Evolutionary conservation across 805 yeast genomes (phyloP), one percentile per base, ranked within the genome.

Genomic region (Sugiyamaella qingdaonensis): DNA sequence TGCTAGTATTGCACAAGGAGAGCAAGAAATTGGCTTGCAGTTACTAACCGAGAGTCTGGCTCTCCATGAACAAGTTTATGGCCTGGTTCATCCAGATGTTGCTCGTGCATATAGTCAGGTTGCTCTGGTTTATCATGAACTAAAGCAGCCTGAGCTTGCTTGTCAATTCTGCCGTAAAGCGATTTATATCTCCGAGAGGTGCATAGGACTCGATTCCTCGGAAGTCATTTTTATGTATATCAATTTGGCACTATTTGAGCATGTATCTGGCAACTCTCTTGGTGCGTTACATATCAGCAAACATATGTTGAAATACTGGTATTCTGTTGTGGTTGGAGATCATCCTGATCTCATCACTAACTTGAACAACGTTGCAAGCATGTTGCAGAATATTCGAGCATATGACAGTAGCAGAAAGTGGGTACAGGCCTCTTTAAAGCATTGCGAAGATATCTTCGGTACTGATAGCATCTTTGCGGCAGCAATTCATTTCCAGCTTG

Each of bases 21-120:
- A 63, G 24, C 59, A 58, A 39, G 80, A 79, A 7, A 72, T 80
- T 27, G 95, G 91, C 10, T 65, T 84, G 54, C 75, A 79, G 33
- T 76, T 87, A 50, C 71, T 91, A 59, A 70, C 76, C 31, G 96
- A 92, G 67, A 76, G 94, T 29, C 72, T 88, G 34, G 71, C 85
- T 8, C 76, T 89, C 51, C 81, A 81, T 58, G 96, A 90, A 67
- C 96, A 89, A 65, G 81, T 88, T 31, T 87, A 87, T 61, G 97
- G 98, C 31, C 67, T 77, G 27, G 78, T 92, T 31, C 94, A 91
- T 63, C 78, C 85, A 8, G 89, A 85, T 60, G 86, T 91, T 29
- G 89, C 92, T 11, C 79, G 79, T 49, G 82, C 83, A 34, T 85
- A 85, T 64, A 72, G 82, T 41, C 73, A 80, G 9, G 73, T 89